Evolutionary conservation across 768 basidiomycete genomes (phyloP), one percentile per base, ranked within the genome.

Genomic region (Bullera alba): DNA sequence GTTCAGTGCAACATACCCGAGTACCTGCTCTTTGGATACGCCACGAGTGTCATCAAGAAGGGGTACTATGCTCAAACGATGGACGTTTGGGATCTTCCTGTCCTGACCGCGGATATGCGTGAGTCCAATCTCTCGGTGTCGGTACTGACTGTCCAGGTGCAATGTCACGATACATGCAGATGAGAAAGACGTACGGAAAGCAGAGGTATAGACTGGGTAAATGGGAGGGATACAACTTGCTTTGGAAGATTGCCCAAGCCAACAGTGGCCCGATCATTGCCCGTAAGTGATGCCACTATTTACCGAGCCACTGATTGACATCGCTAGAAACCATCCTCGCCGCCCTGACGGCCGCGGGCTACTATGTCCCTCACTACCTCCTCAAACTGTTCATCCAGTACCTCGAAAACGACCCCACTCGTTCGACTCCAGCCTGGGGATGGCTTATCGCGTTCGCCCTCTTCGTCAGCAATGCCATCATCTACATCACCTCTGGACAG

Each of bases 11-110:
- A 58, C 12, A 65, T 76, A 10, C 56, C 58, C 14, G 80, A 79
- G 49, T 74, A 76, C 44, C 71, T 95, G 4, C 73, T 90, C n/a
- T 95, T 95, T 72, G 82, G 82, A 15, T 91, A 89, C 69, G 87
- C 85, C 30, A 91, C 88, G 0, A 83, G 84, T 53, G 86, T 95
- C 14, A 81, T 92, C 48, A 82, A 83, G 80, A 81, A 90, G 35
- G 90, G 88, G 2, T 81, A 87, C 71, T 77, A 76, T 2, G 77
- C 84, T 1, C 77, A 79, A 49, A 83, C 80, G 51, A 78, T 93
- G 39, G 86, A 93, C 58, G 87, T 89, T 19, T 87, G 83, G 53
- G 89, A 95, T 67, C 75, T 95, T 26, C 91, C 90, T 4, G 82
- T 92, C 47, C 79, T 91, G 7, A 80, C 85, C 0, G 80, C 77